Evolutionary conservation across 805 yeast genomes (phyloP).

Genomic region (Metschnikowia corniflorae): DNA sequence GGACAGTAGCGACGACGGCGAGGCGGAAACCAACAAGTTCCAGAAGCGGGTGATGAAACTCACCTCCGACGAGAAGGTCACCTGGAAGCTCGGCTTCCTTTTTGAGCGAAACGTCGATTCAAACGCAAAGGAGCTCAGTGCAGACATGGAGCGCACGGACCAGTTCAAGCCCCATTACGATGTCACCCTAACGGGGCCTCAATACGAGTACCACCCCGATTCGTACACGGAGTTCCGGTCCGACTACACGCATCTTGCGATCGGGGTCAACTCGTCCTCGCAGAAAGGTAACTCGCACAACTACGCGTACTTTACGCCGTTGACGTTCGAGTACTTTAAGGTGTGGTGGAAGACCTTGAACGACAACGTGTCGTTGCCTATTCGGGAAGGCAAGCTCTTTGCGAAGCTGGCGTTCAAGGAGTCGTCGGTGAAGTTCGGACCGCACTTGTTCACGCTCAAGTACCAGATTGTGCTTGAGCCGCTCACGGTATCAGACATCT

Average conservation of each 20-base stretch:
- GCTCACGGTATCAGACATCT: conserved; percentile 35
- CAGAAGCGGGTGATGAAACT: conserved; percentile 52
- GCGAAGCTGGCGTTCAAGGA: conserved; percentile 15
- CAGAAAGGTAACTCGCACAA: conserved; percentile 30
- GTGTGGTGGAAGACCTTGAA: conserved; percentile 41
- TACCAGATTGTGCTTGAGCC: conserved; percentile 41
- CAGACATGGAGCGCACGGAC: conserved; percentile 41
- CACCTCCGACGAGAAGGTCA: conserved; percentile 54
- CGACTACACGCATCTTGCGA: conserved; percentile 63
- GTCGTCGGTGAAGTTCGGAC: conserved; percentile 34
- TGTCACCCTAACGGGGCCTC: conserved; percentile 57
- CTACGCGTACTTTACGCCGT: conserved; percentile 37
- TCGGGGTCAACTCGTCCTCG: conserved; percentile 36
- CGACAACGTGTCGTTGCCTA: conserved; percentile 31
- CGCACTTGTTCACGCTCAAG: conserved; percentile 40
- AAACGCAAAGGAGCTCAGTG: conserved; percentile 29
- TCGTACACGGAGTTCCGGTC: conserved; percentile 80
- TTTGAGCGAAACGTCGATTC: conserved; percentile 60
- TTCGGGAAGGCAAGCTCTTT: conserved; percentile 35
- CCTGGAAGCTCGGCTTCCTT: conserved; percentile 73
- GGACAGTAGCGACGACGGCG: conserved; percentile 17
- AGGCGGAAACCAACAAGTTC: conserved; percentile 29
- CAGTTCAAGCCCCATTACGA: conserved; percentile 62
- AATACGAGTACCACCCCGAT: conserved; percentile 59
- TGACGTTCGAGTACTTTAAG: conserved; percentile 36